phyloP scores from a whole-genome alignment of 768 basidiomycete species.

The Hericium erinaceus region DNA sequence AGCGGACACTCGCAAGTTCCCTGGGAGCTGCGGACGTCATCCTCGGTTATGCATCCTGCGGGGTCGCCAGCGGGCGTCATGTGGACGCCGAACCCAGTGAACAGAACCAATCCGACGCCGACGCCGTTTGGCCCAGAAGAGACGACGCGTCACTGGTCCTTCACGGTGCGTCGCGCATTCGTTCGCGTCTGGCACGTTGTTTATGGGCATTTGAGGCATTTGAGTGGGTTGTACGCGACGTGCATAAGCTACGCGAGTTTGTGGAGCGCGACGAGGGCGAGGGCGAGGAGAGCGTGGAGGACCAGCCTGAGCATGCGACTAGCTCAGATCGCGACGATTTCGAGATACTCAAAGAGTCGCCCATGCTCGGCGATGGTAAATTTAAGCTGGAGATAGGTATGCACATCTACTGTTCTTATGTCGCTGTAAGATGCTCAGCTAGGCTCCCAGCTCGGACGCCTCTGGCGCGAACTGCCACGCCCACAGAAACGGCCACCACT shows the following conservation, averaged over 20 bases:
- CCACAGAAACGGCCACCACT: not conserved
- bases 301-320: slow-evolving; percentile 16
- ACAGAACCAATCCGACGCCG: slow-evolving; percentile 7
- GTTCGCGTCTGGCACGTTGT: not conserved
- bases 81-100: slow-evolving; percentile 8
- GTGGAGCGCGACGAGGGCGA: slow-evolving; percentile 32
- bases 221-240: slow-evolving; percentile 60
- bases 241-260: slow-evolving; percentile 45
- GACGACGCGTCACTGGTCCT: slow-evolving; percentile 54
- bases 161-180: slow-evolving; percentile 34
- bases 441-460: not conserved
- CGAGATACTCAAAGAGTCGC: slow-evolving; percentile 56
- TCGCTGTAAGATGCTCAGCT: not conserved
- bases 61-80: slow-evolving; percentile 16
- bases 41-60: slow-evolving; percentile 15
- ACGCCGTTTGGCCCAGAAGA: slow-evolving; percentile 29
- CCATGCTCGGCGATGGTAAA: slow-evolving; percentile 59
- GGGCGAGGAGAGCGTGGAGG: slow-evolving; percentile 16
- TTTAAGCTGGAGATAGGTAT: slow-evolving; percentile 63
- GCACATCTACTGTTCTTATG: slow-evolving; percentile 7
- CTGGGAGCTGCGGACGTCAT: slow-evolving; percentile 20
- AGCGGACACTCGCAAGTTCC: slow-evolving; percentile 7
- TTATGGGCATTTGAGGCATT: slow-evolving; percentile 39
- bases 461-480: not conserved
- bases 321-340: slow-evolving; percentile 36